A percentile compares a stretch with the other conserved stretches of the same genome.
Evolutionary conservation across 495 filamentous ascomycete genomes (phyloP).

Genomic region (Annulohypoxylon moriforme): DNA sequence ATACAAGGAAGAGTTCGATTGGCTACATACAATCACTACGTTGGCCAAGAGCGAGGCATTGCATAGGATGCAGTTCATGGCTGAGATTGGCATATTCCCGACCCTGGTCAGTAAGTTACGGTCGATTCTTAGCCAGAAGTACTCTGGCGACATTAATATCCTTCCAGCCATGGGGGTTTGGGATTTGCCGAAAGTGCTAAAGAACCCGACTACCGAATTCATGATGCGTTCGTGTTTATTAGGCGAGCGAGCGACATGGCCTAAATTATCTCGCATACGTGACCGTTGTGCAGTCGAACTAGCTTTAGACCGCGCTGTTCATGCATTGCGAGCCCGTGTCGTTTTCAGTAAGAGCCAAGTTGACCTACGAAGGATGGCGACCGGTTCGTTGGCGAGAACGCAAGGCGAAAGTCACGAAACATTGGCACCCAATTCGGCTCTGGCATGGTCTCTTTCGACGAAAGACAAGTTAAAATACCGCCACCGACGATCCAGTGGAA

Average conservation of each 20-base stretch:
- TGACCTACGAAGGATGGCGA: conserved; percentile 64
- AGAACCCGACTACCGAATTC: conserved; percentile 90
- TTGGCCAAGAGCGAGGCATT: conserved; percentile 84
- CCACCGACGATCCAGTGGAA: conserved; percentile 45
- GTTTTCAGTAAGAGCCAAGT: conserved; percentile 82
- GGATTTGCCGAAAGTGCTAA: conserved; percentile 80
- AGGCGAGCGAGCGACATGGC: conserved; percentile 92
- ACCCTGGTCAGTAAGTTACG: conserved; percentile 81
- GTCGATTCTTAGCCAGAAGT: conserved; percentile 87
- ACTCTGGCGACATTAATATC: conserved; percentile 96
- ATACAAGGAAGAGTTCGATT: conserved; percentile 56
- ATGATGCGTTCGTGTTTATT: conserved; percentile 79
- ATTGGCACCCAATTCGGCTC: conserved; percentile 13
- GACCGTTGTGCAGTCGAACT: conserved; percentile 90
- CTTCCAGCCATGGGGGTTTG: conserved; percentile 80
- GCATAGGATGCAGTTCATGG: conserved; percentile 81
- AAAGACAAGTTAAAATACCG: conserved; percentile 38
- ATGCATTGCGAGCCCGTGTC: conserved; percentile 76
- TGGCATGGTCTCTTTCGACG: neutral
- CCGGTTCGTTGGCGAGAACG: conserved; percentile 36
- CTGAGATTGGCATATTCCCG: conserved; percentile 86
- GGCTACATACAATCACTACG: conserved; percentile 75
- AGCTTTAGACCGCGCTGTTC: conserved; percentile 84
- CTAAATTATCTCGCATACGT: conserved; percentile 80
- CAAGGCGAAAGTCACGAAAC: conserved; percentile 15